Evolutionary conservation across 371 early-diverging fungal genomes (phyloP).

Genomic region (Mortierella sp.): DNA sequence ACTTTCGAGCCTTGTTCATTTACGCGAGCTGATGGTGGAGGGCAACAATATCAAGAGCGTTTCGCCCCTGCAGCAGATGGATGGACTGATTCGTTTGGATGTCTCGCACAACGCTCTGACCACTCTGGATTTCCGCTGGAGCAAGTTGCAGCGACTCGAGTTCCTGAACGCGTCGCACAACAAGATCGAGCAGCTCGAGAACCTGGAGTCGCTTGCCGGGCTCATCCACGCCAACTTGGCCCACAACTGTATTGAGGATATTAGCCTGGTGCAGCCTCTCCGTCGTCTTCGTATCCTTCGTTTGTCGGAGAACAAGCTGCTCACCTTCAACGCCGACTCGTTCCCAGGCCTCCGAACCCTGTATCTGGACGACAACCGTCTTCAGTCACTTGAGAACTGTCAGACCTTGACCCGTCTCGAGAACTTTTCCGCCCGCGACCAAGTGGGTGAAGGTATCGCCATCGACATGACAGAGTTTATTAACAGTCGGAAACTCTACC

Average conservation of each 20-base stretch:
- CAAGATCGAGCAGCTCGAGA: conserved; percentile 63
- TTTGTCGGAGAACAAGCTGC: conserved; percentile 64
- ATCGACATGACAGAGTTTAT: conserved; percentile 63
- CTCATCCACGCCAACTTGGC: conserved; percentile 63
- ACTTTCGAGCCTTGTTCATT: conserved; percentile 47
- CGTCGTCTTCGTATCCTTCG: conserved; percentile 60
- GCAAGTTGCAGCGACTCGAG: conserved; percentile 62
- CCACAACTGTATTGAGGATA: conserved; percentile 64
- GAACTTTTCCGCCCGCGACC: conserved; percentile 69
- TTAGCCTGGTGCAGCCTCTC: conserved; percentile 60
- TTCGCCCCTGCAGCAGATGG: conserved; percentile 59
- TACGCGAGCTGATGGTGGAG: conserved; percentile 64
- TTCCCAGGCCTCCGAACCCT: conserved; percentile 67
- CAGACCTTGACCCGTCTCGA: conserved; percentile 58
- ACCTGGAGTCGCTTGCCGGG: conserved; percentile 58
- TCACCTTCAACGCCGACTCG: conserved; percentile 60
- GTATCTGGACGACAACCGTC: conserved; percentile 69
- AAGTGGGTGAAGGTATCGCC: conserved; percentile 64
- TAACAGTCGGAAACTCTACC: conserved; percentile 64
- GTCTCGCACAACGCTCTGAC: conserved; percentile 62
- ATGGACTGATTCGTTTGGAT: conserved; percentile 59
- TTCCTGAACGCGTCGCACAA: conserved; percentile 67
- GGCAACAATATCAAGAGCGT: conserved; percentile 63
- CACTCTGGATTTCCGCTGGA: conserved; percentile 56
- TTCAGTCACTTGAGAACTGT: conserved; percentile 61